These are phyloP conservation scores for Penicillium hordei DNA, from an alignment of 2,329 filamentous ascomycete species.

Conservation along the genomic window DNA sequence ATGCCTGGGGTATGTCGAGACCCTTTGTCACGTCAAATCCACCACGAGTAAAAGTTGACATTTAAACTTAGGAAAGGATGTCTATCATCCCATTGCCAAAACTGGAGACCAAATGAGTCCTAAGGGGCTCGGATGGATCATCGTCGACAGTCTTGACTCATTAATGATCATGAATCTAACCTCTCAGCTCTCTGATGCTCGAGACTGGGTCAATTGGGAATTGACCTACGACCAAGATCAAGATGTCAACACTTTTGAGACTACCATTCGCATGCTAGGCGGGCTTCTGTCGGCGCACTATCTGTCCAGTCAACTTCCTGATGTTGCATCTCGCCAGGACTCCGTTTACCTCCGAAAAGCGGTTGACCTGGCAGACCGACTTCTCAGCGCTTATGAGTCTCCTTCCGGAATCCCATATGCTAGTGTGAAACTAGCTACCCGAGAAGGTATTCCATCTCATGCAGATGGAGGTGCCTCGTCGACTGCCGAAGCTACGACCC, in stretches of 20 bases:
- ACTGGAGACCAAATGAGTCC: constrained; percentile 22
- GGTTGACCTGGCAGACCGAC: not conserved
- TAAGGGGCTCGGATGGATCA: constrained; percentile 22
- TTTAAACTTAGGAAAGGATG: not conserved
- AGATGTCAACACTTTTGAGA: constrained; percentile 31
- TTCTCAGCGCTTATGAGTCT: not conserved
- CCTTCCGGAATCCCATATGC: not conserved
- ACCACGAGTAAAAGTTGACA: not conserved
- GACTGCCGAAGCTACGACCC: constrained; percentile 74
- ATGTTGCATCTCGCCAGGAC: constrained; percentile 61
- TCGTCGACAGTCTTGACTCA: constrained; percentile 23
- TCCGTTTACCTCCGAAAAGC: not conserved
- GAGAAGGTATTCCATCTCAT: not conserved
- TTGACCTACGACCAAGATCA: constrained; percentile 22
- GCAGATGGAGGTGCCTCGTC: not conserved
- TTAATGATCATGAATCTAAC: constrained; percentile 26
- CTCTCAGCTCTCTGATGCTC: constrained; percentile 11
- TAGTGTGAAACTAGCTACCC: not conserved
- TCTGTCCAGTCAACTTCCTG: constrained; percentile 14
- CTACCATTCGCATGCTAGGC: constrained; percentile 32
- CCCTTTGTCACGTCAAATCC: not conserved
- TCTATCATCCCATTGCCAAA: constrained; percentile 16
- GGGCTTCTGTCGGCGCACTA: constrained; percentile 28
- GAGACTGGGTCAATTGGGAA: not conserved
- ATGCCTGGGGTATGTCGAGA: not conserved